Evolutionary conservation across 371 early-diverging fungal genomes (phyloP).

Genomic region (Mucor velutinosus): DNA sequence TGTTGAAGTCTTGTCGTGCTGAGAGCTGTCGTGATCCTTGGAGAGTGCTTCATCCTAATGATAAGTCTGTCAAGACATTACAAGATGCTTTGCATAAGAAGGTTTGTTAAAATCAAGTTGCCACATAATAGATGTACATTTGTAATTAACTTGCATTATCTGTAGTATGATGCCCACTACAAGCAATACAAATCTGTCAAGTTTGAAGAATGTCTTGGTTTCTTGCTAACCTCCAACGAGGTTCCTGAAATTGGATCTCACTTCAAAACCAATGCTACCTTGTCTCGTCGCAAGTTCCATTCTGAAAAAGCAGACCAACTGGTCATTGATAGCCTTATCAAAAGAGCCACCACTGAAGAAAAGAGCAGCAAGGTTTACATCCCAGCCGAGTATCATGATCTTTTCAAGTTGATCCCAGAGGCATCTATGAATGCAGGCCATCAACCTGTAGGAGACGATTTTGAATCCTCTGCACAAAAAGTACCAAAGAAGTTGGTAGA

Average conservation of each 20-base stretch:
- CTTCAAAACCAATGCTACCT: neutral
- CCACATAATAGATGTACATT: no score
- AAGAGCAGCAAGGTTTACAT: neutral
- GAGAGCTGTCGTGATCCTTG: constrained; percentile 64
- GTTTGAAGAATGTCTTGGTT: constrained; percentile 34
- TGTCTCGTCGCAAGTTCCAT: neutral
- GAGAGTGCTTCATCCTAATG: constrained; percentile 49
- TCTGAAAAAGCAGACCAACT: neutral
- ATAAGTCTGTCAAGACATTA: constrained; percentile 27
- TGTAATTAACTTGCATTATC: neutral
- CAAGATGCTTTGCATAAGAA: constrained; percentile 35
- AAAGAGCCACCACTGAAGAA: neutral
- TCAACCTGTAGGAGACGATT: no score
- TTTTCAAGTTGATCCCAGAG: constrained; percentile 30
- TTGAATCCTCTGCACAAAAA: no score
- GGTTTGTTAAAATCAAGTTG: neutral
- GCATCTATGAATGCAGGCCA: neutral
- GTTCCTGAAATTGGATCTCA: constrained; percentile 21
- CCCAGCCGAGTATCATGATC: constrained; percentile 16
- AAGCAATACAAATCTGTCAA: constrained; percentile 27
- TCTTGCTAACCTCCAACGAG: constrained; percentile 31
- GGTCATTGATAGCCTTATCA: constrained; percentile 1
- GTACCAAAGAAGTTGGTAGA: no score
- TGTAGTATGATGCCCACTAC: constrained; percentile 39
- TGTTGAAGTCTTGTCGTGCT: constrained; percentile 57